Evolutionary conservation across 208 protist species (phyloP), one percentile per base, ranked within the genome.

Genomic region (Trypanosomatidae sp.): DNA sequence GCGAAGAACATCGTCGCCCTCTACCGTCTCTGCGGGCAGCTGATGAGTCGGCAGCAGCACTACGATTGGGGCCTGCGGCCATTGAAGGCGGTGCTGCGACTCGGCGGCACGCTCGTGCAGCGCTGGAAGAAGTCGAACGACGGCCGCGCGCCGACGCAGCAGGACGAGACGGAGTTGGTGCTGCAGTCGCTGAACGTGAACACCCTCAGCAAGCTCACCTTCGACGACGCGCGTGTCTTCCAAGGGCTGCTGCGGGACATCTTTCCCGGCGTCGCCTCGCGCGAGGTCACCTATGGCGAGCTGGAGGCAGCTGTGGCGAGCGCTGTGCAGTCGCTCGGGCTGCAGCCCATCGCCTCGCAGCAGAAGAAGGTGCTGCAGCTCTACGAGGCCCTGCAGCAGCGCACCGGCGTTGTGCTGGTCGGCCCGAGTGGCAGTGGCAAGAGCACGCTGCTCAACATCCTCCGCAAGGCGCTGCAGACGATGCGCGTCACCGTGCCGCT

Each of bases 61-160:
- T 99, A 99, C 86, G 98, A 99, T 80, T 99, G 98, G 89, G 97
- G 97, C 71, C 86, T 99, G 66, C 93, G 98, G 44, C 98, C 98
- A 49, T 93, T 99, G 71, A 96, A 99, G 69, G 95, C 97, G 46
- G 98, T 99, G 66, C 87, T 99, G 58, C 87, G 96, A 33, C 97
- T 97, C 5, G 95, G 94, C 39, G 97, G 98, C 12, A 87, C 86
- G 39, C 83, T 94, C 19, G 74, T 96, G 68, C 86, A 95, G 80
- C 80, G 82, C 33, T 95, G 94, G 87, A 87, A 85, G 52, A 80
- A 68, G 41, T 83, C 83, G 33, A 83, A 96, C 72, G 49, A 82
- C 15, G 93, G 94, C 62, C 79, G 87, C 52, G 28, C 76, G 52
- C 67, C 98, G 10, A 84, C 97, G 33, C 93, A 87, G 60, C 62